Conservation (phyloP, 2,329 filamentous ascomycete species). For the Phaeomoniella chlamydospora region DNA sequence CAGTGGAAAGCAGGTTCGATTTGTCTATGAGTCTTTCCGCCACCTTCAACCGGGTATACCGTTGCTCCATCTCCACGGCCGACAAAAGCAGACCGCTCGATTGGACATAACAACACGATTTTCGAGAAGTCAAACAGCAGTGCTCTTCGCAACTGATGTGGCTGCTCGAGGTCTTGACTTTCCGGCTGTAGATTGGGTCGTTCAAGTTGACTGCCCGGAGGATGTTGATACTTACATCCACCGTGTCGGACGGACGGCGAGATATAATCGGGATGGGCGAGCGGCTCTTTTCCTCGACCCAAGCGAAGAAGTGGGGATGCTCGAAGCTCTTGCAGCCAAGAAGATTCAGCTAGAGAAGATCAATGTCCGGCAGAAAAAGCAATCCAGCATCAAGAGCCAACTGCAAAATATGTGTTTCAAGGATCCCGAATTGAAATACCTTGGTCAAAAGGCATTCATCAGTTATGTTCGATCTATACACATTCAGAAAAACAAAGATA, state of each 20-base stretch:
- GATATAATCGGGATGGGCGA: conserved; percentile 74
- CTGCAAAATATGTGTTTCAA: conserved; percentile 94
- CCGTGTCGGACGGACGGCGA: conserved; percentile 83
- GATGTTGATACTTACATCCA: conserved; percentile 97
- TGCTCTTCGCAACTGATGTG: conserved; percentile 90
- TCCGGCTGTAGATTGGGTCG: conserved; percentile 92
- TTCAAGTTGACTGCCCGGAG: conserved; percentile 95
- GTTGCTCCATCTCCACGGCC: conserved; percentile 79
- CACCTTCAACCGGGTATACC: conserved; percentile 91
- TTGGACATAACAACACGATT: conserved; percentile 80
- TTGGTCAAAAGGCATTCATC: conserved; percentile 91
- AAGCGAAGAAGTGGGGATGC: conserved; percentile 83
- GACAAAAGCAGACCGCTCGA: conserved; percentile 81
- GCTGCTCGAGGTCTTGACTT: conserved; percentile 91
- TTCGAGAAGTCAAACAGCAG: conserved; percentile 64
- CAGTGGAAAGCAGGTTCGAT: conserved; percentile 90
- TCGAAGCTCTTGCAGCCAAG: conserved; percentile 70
- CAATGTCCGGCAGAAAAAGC: conserved; percentile 78
- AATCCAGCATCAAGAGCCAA: conserved; percentile 69
- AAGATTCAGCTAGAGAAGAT: conserved; percentile 81
- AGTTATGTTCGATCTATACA: conserved; percentile 77
- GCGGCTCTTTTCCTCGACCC: conserved; percentile 88
- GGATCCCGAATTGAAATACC: conserved; percentile 81
- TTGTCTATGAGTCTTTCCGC: conserved; percentile 84
- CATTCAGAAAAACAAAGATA: conserved; percentile 78